These are phyloP conservation scores for Grifola frondosa DNA, from an alignment of 1,284 basidiomycete genomes.

Conservation along the genomic window DNA sequence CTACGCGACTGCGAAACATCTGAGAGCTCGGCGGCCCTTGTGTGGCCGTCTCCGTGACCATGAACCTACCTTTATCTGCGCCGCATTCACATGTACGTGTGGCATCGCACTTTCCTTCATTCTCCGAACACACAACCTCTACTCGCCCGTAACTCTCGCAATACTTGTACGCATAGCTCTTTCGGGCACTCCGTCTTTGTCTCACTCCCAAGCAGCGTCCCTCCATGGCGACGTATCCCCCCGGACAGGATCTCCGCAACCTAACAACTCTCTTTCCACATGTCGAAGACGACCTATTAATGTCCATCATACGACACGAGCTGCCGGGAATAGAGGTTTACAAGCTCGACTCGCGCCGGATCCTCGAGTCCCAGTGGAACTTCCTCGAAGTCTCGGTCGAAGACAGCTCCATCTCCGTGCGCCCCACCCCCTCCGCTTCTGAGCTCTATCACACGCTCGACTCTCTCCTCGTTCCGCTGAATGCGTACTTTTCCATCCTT, in stretches of 20 bases:
- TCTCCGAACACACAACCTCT: too few species aligned
- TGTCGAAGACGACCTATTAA: conserved; percentile 32
- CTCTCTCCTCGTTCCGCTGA: conserved; percentile 35
- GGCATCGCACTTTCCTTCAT: too few species aligned
- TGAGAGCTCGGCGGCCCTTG: background rate
- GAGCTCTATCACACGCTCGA: conserved; percentile 34
- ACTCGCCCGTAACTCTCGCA: too few species aligned
- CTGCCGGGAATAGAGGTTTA: conserved; percentile 31
- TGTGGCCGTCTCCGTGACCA: background rate
- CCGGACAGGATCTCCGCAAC: conserved; percentile 20
- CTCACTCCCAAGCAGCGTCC: too few species aligned
- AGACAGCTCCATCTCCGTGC: conserved; percentile 26
- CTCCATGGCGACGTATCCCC: conserved; percentile 23
- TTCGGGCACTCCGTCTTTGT: too few species aligned
- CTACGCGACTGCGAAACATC: too few species aligned
- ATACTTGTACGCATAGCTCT: too few species aligned
- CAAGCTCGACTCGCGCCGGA: conserved; percentile 35
- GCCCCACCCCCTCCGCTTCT: conserved; percentile 24
- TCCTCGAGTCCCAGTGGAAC: conserved; percentile 31
- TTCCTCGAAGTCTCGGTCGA: conserved; percentile 30
- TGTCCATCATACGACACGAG: conserved; percentile 30
- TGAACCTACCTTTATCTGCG: background rate
- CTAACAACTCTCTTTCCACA: conserved; percentile 32
- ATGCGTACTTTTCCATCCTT: conserved; percentile 35
- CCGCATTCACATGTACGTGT: too few species aligned